Evolutionary conservation across 768 basidiomycete genomes (phyloP), one percentile per base, ranked within the genome.

Genomic region (Kwoniella heveanensis): DNA sequence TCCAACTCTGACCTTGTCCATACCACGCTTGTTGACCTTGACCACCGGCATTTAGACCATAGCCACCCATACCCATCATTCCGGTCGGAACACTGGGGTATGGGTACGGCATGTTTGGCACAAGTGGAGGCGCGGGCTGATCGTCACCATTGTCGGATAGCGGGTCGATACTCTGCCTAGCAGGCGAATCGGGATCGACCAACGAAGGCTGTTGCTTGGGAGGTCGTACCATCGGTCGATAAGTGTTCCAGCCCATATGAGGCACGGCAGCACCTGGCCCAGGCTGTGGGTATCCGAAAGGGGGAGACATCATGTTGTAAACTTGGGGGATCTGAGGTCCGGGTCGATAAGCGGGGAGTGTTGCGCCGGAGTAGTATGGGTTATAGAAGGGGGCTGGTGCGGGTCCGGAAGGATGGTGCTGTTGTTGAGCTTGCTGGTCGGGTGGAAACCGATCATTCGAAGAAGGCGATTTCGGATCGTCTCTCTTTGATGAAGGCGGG

Each of bases 321-420:
- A 62, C 53, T 26, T 62, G 60, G 25, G 48, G 58, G 21, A 47
- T 26, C 10, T 44, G 26, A 51, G 59, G 46, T 44, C 39, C 39
- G 15, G 39, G 39, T 30, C 53, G 53, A 19, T 62, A 62, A 8
- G 60, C 60, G 29, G 60, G 60, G 22, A 62, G 24, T 17, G 51
- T 54, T 5, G 53, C 60, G 9, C 60, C 60, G 17, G 60, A 61
- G 25, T 62, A 62, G 47, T 55, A 62, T 30, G 51, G 52, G 60
- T 61, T 52, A 25, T 51, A 53, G 25, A 26, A 52, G 2, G 50
- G 36, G 3, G 36, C 54, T n/a, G 54, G 50, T 25, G 21, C 29
- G 5, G 39, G 39, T 44, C 39, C 39, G 39, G 27, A n/a, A 2
- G 22, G 58, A 21, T 52, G 58, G 29, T 51, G 27, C 36, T 51